These are phyloP conservation scores for Tylopilus plumbeoviolaceoides DNA, from an alignment of 768 basidiomycete species.

Conservation along the genomic window DNA sequence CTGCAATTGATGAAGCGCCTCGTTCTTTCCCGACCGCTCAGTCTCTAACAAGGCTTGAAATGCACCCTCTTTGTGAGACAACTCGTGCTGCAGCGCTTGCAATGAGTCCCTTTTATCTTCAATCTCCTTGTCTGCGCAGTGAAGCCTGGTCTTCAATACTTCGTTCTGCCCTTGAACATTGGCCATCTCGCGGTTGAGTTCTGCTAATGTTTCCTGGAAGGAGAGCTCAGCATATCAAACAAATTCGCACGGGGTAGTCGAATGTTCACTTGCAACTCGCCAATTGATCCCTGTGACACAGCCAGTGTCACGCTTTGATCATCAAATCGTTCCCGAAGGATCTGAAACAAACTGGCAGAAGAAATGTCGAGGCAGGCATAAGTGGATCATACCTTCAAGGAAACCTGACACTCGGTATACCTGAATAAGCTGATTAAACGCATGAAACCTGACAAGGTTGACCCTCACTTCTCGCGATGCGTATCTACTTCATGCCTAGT, in stretches of 20 bases:
- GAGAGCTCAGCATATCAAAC: background rate
- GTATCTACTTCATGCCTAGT: slow-evolving; percentile 16
- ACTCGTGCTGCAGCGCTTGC: slow-evolving; percentile 18
- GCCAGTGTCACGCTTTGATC: slow-evolving; percentile 50
- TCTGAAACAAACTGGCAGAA: slow-evolving; percentile 24
- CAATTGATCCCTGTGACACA: slow-evolving; percentile 50
- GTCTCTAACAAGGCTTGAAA: slow-evolving; percentile 20
- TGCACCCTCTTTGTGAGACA: slow-evolving; percentile 26
- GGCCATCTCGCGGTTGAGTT: slow-evolving; percentile 14
- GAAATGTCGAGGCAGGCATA: background rate
- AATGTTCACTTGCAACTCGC: slow-evolving; percentile 44
- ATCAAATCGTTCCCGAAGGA: slow-evolving; percentile 58
- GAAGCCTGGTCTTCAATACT: slow-evolving; percentile 12
- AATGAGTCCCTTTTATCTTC: slow-evolving; percentile 11
- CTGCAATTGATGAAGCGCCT: slow-evolving; percentile 15
- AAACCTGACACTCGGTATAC: slow-evolving; percentile 16
- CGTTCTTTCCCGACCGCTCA: slow-evolving; percentile 20
- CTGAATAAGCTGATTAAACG: slow-evolving; percentile 9
- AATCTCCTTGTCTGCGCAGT: slow-evolving; percentile 7
- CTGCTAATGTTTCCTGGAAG: slow-evolving; percentile 15
- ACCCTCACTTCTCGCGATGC: slow-evolving; percentile 27
- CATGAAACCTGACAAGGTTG: background rate
- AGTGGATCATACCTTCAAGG: slow-evolving; percentile 20
- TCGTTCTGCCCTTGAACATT: slow-evolving; percentile 23
- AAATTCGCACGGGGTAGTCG: background rate